Evolutionary conservation across 1,284 basidiomycete genomes (phyloP).

Genomic region (Leccinum subrobustum): DNA sequence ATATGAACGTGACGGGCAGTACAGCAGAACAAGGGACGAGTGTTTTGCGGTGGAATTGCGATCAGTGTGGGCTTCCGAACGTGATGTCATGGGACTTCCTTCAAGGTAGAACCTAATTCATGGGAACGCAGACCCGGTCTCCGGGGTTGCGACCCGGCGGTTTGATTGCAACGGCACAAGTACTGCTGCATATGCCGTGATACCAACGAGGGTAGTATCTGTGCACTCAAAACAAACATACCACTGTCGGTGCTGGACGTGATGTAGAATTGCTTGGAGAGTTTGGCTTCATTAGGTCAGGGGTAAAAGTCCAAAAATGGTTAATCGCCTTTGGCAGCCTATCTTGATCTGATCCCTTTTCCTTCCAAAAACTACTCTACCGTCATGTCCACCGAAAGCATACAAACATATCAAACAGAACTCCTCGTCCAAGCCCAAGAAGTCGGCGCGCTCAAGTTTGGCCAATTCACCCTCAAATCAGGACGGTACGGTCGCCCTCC

Average conservation of each 20-base stretch:
- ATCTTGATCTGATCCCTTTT: not conserved
- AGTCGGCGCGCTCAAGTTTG: conserved; percentile 82
- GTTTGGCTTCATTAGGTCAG: not conserved
- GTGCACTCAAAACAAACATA: not conserved
- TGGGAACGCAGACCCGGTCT: too few relatives aligned
- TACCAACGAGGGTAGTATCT: not conserved
- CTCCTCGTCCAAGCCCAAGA: conserved; percentile 48
- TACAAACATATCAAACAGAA: conserved; percentile 40
- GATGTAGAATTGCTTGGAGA: too few relatives aligned
- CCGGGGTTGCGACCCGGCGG: too few relatives aligned
- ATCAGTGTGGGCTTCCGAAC: too few relatives aligned
- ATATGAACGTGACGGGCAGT: too few relatives aligned
- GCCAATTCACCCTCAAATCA: conserved; percentile 66
- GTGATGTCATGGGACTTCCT: too few relatives aligned
- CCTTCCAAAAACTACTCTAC: not conserved
- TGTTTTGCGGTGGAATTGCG: too few relatives aligned
- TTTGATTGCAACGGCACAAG: too few relatives aligned
- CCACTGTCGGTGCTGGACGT: too few relatives aligned
- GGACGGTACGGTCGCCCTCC: conserved; percentile 65
- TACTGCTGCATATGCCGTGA: not conserved
- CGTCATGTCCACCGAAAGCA: conserved; percentile 21
- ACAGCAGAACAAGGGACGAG: too few relatives aligned
- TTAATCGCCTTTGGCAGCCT: not conserved
- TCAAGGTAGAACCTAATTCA: too few relatives aligned
- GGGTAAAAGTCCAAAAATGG: not conserved